Base-by-base conservation (phyloP, 2,329 filamentous ascomycete species). In the Beauveria rudraprayagi region DNA sequence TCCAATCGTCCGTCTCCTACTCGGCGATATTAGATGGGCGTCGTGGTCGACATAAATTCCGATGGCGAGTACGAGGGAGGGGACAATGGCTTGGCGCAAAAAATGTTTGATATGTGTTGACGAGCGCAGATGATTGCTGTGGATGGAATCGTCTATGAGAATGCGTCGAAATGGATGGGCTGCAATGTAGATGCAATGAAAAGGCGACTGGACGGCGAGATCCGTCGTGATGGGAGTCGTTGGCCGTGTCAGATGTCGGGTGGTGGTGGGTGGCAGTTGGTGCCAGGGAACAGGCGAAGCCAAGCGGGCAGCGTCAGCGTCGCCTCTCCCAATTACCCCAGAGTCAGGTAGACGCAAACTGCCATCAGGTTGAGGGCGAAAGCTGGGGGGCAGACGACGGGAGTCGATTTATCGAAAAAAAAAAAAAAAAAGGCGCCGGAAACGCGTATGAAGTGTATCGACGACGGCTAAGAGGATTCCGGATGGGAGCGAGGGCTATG, bases 261-360 rank as follows among this genome's bases (percentile, higher is more conserved):
- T 47, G n/a, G 24, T 57, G 40, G 46, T 47, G 34, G 47, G 60
- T 30, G 54, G 54, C 60, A 47, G 46, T 57, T 16, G 60, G 24
- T 46, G 60, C 37, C 54, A 16, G 54, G 54, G 54, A 50, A 48
- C 43, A 22, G 60, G 47, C 60, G 60, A 61, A 58, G 60, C 60
- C 60, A 58, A 47, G 48, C 34, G 46, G 60, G 54, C 60, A 47
- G 58, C 34, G 34, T 37, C 34, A 43, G 50, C 60, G 60, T 61
- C 60, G 54, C 60, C 46, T 61, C 40, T 58, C 60, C 60, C 60
- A 58, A 61, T 61, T 61, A 61, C 60, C 53, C 60, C 54, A 61
- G 48, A 48, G 41, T 46, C 19, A 19, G 40, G 48, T 16, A 41
- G 17, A 28, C 47, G 54, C 60, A 57, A 30, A 40, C 16, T 57